A percentile compares a stretch with the other conserved stretches of the same genome.
These are phyloP conservation scores for Termitomyces sp. DNA, from an alignment of 768 basidiomycete species.

Conservation along the genomic window DNA sequence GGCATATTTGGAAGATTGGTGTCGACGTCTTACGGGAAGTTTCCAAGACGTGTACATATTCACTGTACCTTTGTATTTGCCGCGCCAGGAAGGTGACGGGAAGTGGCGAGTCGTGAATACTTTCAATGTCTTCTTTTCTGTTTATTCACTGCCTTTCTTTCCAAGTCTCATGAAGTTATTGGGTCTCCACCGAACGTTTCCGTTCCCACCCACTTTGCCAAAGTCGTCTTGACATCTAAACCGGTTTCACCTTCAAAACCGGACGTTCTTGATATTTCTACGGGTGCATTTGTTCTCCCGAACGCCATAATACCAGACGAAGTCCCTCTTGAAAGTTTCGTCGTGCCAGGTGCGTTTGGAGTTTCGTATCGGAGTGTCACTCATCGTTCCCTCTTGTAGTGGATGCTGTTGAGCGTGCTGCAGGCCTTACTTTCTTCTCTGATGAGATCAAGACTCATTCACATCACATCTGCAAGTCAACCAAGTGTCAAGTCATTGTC, in stretches of 20 bases:
- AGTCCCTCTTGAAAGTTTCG: constrained; percentile 71
- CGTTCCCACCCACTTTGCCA: constrained; percentile 98
- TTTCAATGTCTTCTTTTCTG: neutral
- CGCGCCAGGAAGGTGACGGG: constrained; percentile 77
- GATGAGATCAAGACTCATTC: constrained; percentile 67
- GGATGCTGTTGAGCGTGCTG: constrained; percentile 85
- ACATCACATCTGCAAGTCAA: constrained; percentile 84
- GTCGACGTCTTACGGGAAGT: constrained; percentile 76
- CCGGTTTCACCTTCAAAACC: constrained; percentile 71
- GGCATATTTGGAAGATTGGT: constrained; percentile 97
- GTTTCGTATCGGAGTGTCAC: neutral
- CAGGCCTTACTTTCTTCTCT: constrained; percentile 85
- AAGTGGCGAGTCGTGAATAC: constrained; percentile 90
- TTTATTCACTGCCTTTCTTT: neutral
- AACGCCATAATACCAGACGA: constrained; percentile 91
- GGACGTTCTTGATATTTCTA: constrained; percentile 67
- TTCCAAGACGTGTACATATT: constrained; percentile 97
- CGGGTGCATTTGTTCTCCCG: constrained; percentile 94
- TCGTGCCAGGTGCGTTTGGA: constrained; percentile 62
- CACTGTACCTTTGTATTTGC: constrained; percentile 95
- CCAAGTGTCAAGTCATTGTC: constrained; percentile 84
- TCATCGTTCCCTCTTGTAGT: constrained; percentile 39
- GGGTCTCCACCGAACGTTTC: constrained; percentile 85
- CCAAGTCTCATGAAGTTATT: constrained; percentile 89
- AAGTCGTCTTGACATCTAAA: constrained; percentile 79